Base-by-base conservation (phyloP, 163 green algal species). In the Chlorella variabilis region DNA sequence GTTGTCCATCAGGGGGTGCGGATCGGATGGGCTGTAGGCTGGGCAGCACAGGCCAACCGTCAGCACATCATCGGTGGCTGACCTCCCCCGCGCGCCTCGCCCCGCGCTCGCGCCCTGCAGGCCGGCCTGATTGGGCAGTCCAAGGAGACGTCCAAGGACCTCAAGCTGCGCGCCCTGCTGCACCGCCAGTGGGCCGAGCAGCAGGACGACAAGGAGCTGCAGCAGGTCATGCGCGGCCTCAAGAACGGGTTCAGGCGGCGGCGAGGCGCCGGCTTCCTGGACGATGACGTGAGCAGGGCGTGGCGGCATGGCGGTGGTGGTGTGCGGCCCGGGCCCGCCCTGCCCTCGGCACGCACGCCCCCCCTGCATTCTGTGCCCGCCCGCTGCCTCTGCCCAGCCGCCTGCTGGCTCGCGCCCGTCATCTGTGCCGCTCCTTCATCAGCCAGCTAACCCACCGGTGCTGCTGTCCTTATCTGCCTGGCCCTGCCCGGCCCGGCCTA, bases 171-270 rank as follows among this genome's bases (percentile, higher is more conserved):
- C 23, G 54, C 29, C 54, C 41, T 42, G 69, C 74, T 86, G 63
- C 81, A 85, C 73, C 81, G 62, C 21, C 63, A 85, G 63, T 85
- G 81, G 81, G 65, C 54, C 23, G 65, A 75, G 51, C 63, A 61
- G 39, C 51, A 81, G 80, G 71, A 85, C 20, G 62, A 39, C 45
- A 70, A 70, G 61, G 80, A 81, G 61, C 71, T 85, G 59, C 80
- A 81, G 80, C 59, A 81, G 38, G 51, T 85, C 13, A 78, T 85
- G 39, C 17, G 29, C 4, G 81, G 81, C 11, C 65, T 85, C 29
- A 74, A 76, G 41, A 75, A 80, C 15, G 81, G 81, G 9, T 85
- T 85, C 65, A 56, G 81, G 27, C 63, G 81, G 42, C 45, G 48
- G 25, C 38, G 65, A 0, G 49, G 73, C 3, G 54, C 29, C 15